These are phyloP conservation scores for Bipolaris sorokiniana DNA, from an alignment of 2,329 filamentous ascomycete genomes.

Conservation along the genomic window DNA sequence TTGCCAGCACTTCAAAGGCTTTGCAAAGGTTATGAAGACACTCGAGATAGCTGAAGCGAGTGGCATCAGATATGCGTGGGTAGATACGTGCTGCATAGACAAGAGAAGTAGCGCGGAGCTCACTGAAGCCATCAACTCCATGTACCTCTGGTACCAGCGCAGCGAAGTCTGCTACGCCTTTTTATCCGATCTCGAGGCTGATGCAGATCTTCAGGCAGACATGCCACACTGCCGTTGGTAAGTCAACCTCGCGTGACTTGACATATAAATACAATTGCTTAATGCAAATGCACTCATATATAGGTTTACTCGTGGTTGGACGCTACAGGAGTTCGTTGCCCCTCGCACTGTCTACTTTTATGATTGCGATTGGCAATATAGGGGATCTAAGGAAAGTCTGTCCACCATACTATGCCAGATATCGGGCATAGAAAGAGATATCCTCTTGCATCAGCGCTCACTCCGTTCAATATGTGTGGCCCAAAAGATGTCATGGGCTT, in stretches of 20 bases:
- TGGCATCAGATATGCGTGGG: neutral
- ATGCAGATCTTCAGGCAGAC: neutral
- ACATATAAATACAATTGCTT: too few relatives aligned
- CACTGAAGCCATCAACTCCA: conserved; percentile 19
- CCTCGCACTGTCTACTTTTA: neutral
- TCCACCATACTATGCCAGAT: neutral
- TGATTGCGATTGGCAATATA: neutral
- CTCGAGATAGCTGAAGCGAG: neutral
- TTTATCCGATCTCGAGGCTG: neutral
- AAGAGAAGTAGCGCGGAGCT: conserved; percentile 18
- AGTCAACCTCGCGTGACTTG: neutral
- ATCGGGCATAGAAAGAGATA: neutral
- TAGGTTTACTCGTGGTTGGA: neutral
- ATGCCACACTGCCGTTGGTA: conserved; percentile 2
- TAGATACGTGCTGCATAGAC: conserved; percentile 15
- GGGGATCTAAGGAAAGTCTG: neutral
- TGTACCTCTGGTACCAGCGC: conserved; percentile 18
- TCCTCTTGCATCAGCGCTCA: neutral
- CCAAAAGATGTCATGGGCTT: conserved; percentile 5
- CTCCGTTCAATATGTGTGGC: neutral
- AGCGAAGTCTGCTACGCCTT: conserved; percentile 18
- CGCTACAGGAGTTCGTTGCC: conserved; percentile 3
- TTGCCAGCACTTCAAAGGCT: neutral
- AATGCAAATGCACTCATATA: too few relatives aligned
- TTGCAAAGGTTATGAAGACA: neutral